Base-by-base conservation (phyloP, 1,139 yeast species). In the Candida gigantensis region DNA sequence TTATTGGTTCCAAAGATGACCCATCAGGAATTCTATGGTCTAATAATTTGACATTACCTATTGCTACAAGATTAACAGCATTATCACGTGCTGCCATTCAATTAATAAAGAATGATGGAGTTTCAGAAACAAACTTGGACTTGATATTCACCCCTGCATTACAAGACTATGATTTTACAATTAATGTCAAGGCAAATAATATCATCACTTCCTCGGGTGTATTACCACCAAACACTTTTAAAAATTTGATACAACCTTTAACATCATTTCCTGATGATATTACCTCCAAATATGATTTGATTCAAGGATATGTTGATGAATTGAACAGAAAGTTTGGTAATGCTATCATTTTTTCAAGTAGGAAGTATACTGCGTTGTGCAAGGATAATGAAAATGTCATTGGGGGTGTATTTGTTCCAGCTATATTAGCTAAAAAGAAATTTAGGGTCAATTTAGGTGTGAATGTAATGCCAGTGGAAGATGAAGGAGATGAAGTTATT, bases 1-100 rank as follows among this genome's bases (percentile, higher is more conserved):
- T 88, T 50, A 77, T 92, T 45, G 96, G 84, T 0, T 77, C 95
- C 1, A 81, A 79, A 52, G 83, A 81, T 43, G 97, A 92, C 53
- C 79, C 81, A 9, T 77, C 92, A 10, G 97, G 97, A 34, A 79
- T 81, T 24, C 58, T 85, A 42, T 92, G 96, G 92, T 79, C 96
- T 3, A 76, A 78, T 45, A 75, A 75, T 36, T 63, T 82, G 28
- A 79, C 84, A 11, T 68, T 88, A 37, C 90, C 95, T 8, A 81
- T 89, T 40, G 90, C 96, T 2, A 76, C 90, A 15, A 79, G 98
- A 64, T 65, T 90, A 46, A 90, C 97, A 0, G 92, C 95, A 0
- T 72, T 92, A 44, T 79, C 97, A 1, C 78, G 89, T 48, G 89
- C 84, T 21, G 92, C 94, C 0, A 63, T 76, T 30, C 72, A 72